Percentiles rank a stretch among this genome's conserved stretches.
Conservation (phyloP, 345 rosid species). For the Tarenaya hassleriana region DNA sequence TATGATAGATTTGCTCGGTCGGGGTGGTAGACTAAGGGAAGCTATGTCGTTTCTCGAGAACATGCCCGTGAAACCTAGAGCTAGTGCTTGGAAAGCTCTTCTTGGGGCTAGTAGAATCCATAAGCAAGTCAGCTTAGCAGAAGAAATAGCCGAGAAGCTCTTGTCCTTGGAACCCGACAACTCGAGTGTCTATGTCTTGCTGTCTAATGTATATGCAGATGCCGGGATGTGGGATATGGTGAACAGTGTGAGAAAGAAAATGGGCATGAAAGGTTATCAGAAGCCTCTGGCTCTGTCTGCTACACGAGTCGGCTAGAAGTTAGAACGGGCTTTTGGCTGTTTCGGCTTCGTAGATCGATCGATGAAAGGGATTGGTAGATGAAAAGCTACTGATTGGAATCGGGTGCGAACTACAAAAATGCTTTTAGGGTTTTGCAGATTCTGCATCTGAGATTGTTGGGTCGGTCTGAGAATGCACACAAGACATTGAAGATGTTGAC, state of each 20-base stretch:
- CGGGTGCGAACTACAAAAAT: too few species aligned
- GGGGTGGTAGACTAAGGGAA: slow-evolving; percentile 37
- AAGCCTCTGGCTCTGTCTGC: slow-evolving; percentile 26
- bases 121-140: slow-evolving; percentile 45
- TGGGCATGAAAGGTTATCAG: slow-evolving; percentile 20
- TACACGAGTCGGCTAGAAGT: slow-evolving; percentile 21
- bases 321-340: neutral
- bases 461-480: too few species aligned
- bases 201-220: slow-evolving; percentile 37
- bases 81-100: slow-evolving; percentile 41
- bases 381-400: too few species aligned
- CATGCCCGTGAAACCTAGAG: slow-evolving; percentile 37
- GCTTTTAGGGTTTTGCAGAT: too few species aligned
- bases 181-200: slow-evolving; percentile 29
- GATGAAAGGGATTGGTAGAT: too few species aligned
- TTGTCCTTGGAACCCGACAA: slow-evolving; percentile 28
- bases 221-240: slow-evolving; percentile 33
- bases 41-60: slow-evolving; percentile 31
- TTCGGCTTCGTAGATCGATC: too few species aligned
- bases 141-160: slow-evolving; percentile 38
- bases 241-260: slow-evolving; percentile 28
- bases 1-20: slow-evolving; percentile 47
- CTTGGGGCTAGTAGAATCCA: slow-evolving; percentile 45
- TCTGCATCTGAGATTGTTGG: too few species aligned
- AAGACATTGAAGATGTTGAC: too few species aligned